Conservation (phyloP, 345 rosid species). For the Sisymbrium irio region DNA sequence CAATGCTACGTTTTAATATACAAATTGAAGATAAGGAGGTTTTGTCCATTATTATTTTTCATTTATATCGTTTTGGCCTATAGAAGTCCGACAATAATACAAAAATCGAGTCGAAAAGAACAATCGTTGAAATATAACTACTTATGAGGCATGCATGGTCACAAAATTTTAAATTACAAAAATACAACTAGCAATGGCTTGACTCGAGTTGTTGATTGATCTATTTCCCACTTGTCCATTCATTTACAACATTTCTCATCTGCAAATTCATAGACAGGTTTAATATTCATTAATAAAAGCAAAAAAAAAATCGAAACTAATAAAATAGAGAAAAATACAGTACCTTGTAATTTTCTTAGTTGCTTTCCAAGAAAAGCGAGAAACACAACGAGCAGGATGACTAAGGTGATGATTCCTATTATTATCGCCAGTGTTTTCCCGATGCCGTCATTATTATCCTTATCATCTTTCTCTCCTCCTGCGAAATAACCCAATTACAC, state of each 20-base stretch:
- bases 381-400: constrained; percentile 68
- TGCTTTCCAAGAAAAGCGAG: constrained; percentile 60
- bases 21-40: not conserved
- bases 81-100: constrained; percentile 11
- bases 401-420: constrained; percentile 72
- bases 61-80: not conserved
- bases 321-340: constrained; percentile 23
- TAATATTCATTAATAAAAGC: not conserved
- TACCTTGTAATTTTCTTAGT: constrained; percentile 59
- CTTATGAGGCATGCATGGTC: not conserved
- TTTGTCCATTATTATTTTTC: not conserved
- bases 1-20: constrained; percentile 1
- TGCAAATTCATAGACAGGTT: constrained; percentile 1
- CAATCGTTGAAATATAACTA: constrained; percentile 4
- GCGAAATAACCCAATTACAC: not conserved
- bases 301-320: not conserved
- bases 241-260: constrained; percentile 22
- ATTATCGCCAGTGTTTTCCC: constrained; percentile 85
- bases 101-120: constrained; percentile 10
- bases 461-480: constrained; percentile 15
- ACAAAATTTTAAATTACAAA: constrained; percentile 12
- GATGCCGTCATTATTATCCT: constrained; percentile 46
- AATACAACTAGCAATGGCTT: constrained; percentile 13
- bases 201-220: constrained; percentile 15
- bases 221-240: not conserved